Evolutionary conservation across 345 rosid genomes (phyloP).

Genomic region (Brassica cretica): DNA sequence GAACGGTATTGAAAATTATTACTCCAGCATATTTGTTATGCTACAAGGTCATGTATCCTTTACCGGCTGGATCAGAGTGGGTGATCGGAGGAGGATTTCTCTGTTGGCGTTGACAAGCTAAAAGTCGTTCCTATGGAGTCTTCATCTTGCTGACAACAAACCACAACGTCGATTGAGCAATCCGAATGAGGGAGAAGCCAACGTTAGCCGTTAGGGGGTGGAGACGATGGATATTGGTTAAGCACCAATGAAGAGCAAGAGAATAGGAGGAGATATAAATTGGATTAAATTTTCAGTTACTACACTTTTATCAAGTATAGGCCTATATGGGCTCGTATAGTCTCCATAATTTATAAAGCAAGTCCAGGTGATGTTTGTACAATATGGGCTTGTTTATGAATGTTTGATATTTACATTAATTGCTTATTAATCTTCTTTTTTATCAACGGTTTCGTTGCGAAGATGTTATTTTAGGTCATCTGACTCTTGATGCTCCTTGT

Average conservation of each 20-base stretch:
- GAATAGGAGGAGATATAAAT: not conserved
- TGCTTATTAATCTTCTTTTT: not conserved
- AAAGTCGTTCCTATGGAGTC: slow-evolving; percentile 83
- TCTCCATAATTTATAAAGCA: not conserved
- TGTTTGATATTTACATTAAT: not conserved
- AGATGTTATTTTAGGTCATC: not conserved
- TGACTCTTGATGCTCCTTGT: not conserved
- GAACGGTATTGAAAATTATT: not conserved
- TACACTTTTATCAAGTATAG: not conserved
- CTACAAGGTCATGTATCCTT: not conserved
- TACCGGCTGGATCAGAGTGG: slow-evolving; percentile 44
- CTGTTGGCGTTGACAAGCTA: slow-evolving; percentile 76
- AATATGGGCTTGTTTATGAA: not conserved
- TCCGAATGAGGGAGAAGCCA: slow-evolving; percentile 13
- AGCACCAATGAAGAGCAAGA: slow-evolving; percentile 34
- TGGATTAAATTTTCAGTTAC: not conserved
- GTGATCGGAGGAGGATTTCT: slow-evolving; percentile 60
- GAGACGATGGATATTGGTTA: slow-evolving; percentile 35
- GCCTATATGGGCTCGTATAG: not conserved
- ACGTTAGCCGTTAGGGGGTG: not conserved
- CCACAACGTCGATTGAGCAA: slow-evolving; percentile 8
- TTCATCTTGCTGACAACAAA: slow-evolving; percentile 97
- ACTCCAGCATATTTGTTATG: slow-evolving; percentile 20
- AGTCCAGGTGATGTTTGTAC: not conserved
- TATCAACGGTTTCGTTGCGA: not conserved